These are phyloP conservation scores for Aspergillus terreus DNA, from an alignment of 2,329 filamentous ascomycete genomes.

Conservation along the genomic window DNA sequence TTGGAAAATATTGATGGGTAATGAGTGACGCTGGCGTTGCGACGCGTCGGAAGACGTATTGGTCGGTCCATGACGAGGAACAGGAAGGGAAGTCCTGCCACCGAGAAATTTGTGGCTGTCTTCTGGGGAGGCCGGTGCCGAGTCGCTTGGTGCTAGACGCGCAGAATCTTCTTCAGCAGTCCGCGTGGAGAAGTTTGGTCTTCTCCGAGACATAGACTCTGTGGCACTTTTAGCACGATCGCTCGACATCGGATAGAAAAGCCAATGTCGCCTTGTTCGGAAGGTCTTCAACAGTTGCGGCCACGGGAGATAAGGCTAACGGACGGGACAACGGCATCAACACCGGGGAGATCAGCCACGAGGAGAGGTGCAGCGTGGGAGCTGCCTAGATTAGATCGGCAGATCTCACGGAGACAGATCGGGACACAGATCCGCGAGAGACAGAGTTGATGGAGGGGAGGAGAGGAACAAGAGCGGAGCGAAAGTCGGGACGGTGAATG, in stretches of 20 bases:
- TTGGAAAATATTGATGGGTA: slow-evolving; percentile 19
- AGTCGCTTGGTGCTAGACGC: slow-evolving; percentile 32
- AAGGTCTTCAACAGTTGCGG: no score
- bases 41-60: slow-evolving; percentile 15
- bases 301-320: no score
- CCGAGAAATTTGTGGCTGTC: slow-evolving; percentile 22
- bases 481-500: slow-evolving; percentile 9
- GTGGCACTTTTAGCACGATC: slow-evolving; percentile 16
- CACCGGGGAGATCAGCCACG: background rate
- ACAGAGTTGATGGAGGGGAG: background rate
- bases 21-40: slow-evolving; percentile 16
- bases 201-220: slow-evolving; percentile 29
- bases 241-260: slow-evolving; percentile 18
- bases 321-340: no score
- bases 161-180: slow-evolving; percentile 36
- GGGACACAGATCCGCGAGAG: no score
- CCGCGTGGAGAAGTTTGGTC: slow-evolving; percentile 38
- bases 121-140: slow-evolving; percentile 15
- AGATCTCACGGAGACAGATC: no score
- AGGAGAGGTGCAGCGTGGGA: background rate
- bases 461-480: background rate
- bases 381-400: background rate
- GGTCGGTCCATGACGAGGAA: slow-evolving; percentile 23
- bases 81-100: slow-evolving; percentile 16
- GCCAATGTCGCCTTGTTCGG: background rate